phyloP scores from a whole-genome alignment of 176 grass and related monocot genomes.

The Panicum miliaceum region DNA sequence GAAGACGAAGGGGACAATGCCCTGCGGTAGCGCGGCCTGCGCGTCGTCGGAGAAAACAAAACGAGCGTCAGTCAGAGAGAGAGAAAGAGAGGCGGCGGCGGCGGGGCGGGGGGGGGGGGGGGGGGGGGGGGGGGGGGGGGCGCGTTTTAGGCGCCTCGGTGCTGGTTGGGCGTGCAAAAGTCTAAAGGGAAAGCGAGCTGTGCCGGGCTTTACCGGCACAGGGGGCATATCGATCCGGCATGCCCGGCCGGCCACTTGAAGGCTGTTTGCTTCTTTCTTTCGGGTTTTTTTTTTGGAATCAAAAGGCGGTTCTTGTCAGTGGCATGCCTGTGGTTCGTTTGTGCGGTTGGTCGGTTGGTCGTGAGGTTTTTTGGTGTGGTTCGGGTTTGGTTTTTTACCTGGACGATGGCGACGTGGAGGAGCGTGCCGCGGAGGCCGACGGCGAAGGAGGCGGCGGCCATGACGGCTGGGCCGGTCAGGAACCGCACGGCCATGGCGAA shows the following conservation, averaged over 20 bases:
- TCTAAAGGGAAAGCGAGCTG: conserved; percentile 38
- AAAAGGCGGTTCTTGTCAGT: conserved; percentile 53
- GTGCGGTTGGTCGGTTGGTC: not conserved
- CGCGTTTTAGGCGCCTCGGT: not conserved
- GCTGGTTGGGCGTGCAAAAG: conserved; percentile 26
- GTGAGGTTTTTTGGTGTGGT: not conserved
- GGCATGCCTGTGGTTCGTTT: conserved; percentile 22
- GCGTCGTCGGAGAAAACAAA: conserved; percentile 23
- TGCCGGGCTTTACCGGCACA: conserved; percentile 53
- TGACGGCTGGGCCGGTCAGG: conserved; percentile 84
- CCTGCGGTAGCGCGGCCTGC: conserved; percentile 91
- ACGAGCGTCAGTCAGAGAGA: conserved; percentile 2
- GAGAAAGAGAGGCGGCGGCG: no score
- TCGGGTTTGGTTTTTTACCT: conserved; percentile 48
- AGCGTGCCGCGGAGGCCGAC: conserved; percentile 89
- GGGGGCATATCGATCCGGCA: conserved; percentile 43
- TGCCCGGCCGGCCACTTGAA: conserved; percentile 52
- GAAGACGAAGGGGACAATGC: conserved; percentile 98
- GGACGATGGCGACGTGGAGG: conserved; percentile 94
- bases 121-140: not conserved
- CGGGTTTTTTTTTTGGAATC: not conserved
- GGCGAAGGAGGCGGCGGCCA: conserved; percentile 89
- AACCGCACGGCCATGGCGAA: conserved; percentile 95
- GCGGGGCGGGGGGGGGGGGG: not conserved
- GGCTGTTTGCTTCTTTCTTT: not conserved